Evolutionary conservation across 768 basidiomycete genomes (phyloP).

Genomic region (Rossbeevera mucosa): DNA sequence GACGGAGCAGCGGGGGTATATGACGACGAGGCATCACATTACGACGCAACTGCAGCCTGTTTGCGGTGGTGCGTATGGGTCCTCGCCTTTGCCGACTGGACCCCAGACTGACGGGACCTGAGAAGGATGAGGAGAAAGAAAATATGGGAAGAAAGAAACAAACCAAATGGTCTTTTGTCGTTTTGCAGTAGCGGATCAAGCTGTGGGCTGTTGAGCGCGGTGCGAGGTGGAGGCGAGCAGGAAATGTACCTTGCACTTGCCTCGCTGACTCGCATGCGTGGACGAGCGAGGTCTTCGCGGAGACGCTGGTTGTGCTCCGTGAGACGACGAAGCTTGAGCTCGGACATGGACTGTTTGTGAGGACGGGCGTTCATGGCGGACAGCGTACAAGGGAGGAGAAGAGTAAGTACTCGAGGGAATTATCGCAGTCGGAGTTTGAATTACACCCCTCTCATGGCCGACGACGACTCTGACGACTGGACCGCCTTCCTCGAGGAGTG

Average conservation of each 20-base stretch:
- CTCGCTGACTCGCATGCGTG: constrained; percentile 88
- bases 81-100: constrained; percentile 80
- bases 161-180: constrained; percentile 86
- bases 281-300: constrained; percentile 83
- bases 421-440: constrained; percentile 21
- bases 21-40: constrained; percentile 48
- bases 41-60: constrained; percentile 67
- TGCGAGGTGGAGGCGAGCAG: background rate
- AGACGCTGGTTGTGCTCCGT: constrained; percentile 88
- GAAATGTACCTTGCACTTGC: constrained; percentile 69
- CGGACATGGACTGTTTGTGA: constrained; percentile 94
- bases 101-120: constrained; percentile 93
- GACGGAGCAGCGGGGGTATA: constrained; percentile 32
- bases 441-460: constrained; percentile 8
- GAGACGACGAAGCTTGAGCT: constrained; percentile 90
- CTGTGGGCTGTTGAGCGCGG: constrained; percentile 37
- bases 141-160: background rate
- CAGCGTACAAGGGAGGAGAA: constrained; percentile 5
- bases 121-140: background rate
- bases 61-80: constrained; percentile 85
- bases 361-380: constrained; percentile 64
- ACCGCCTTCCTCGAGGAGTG: constrained; percentile 29
- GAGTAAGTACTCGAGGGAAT: constrained; percentile 5
- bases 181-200: constrained; percentile 90
- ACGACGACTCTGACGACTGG: constrained; percentile 27